Percentiles rank a stretch among this genome's conserved stretches.
Evolutionary conservation across 169 alveolate genomes (phyloP).

Genomic region (Babesia bovis): DNA sequence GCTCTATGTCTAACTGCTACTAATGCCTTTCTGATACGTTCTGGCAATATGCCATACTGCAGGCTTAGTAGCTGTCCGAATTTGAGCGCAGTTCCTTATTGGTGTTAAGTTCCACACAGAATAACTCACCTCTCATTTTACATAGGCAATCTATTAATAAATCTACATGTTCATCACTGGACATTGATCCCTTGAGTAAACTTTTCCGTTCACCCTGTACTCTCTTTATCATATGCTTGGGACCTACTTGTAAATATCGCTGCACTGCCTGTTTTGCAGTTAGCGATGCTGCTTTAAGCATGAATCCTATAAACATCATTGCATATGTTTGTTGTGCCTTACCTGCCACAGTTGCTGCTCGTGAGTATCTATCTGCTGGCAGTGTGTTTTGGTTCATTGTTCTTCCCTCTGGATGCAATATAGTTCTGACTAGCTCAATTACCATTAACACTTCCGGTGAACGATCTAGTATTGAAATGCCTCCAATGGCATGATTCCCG

Average conservation of each 20-base stretch:
- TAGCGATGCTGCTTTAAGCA: slow-evolving; percentile 49
- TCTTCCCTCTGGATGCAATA: slow-evolving; percentile 14
- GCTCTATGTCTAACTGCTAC: slow-evolving; percentile 87
- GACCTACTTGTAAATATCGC: slow-evolving; percentile 46
- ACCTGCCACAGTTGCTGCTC: slow-evolving; percentile 67
- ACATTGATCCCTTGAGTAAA: slow-evolving; percentile 22
- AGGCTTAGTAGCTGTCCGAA: slow-evolving; percentile 73
- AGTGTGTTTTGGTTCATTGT: slow-evolving; percentile 47
- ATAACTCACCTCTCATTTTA: slow-evolving; percentile 58
- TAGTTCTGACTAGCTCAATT: no score
- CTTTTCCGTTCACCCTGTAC: slow-evolving; percentile 51
- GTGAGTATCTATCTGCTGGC: slow-evolving; percentile 47
- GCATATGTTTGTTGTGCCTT: neutral
- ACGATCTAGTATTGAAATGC: no score
- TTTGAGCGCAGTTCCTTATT: slow-evolving; percentile 60
- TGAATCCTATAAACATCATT: slow-evolving; percentile 15
- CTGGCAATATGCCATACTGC: slow-evolving; percentile 87
- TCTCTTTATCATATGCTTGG: neutral
- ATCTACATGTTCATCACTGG: slow-evolving; percentile 47
- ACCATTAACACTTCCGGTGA: no score
- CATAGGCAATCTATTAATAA: slow-evolving; percentile 63
- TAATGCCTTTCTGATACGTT: slow-evolving; percentile 82
- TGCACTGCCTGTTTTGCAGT: slow-evolving; percentile 53
- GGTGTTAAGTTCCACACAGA: neutral
- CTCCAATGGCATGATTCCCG: no score